Base-by-base conservation (phyloP, 345 rosid genomes). In the Hibiscus tridactylites region DNA sequence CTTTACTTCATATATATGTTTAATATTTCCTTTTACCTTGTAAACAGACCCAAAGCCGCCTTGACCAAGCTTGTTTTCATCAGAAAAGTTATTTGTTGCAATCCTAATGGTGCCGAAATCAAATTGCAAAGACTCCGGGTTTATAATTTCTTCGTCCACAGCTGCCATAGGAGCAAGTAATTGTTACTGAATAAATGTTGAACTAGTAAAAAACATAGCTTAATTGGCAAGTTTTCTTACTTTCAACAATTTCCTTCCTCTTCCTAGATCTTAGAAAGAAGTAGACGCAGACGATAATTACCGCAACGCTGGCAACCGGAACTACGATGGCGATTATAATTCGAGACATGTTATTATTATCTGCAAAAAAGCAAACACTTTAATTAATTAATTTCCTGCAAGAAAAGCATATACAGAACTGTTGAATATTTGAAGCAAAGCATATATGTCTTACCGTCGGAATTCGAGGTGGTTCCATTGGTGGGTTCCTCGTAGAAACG, bases 1-100 rank as follows among this genome's bases (percentile, higher is more conserved):
- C 37, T 26, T 59, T 26, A 28, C 24, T 26, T 58, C 62, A 26
- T 59, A 26, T 28, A 12, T 12, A 28, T 44, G 44, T 7, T 39
- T 58, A 11, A 58, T 58, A 57, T 58, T 49, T 16, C 8, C 26
- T 39, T 10, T 71, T 71, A 71, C 74, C 74, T 44, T 71, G 56
- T 42, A 71, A 12, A 71, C 74, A 19, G 65, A 33, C 1, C 65
- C 74, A 59, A 71, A 71, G 2, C 74, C 66, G 15, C 74, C 74
- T 44, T 71, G 74, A 9, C 74, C 66, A 3, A 71, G 66, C 39
- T 39, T 58, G 28, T 59, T 59, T 4, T 24, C 39, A 13, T 42
- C 24, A 26, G 35, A 13, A 59, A 71, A 71, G 65, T 59, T 44
- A 28, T 71, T 28, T 39, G 74, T 71, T 42, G 74, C 56, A 26